Percentiles rank a stretch among this genome's conserved stretches.
Conservation (phyloP, 768 basidiomycete genomes). For the Lactarius deliciosus region DNA sequence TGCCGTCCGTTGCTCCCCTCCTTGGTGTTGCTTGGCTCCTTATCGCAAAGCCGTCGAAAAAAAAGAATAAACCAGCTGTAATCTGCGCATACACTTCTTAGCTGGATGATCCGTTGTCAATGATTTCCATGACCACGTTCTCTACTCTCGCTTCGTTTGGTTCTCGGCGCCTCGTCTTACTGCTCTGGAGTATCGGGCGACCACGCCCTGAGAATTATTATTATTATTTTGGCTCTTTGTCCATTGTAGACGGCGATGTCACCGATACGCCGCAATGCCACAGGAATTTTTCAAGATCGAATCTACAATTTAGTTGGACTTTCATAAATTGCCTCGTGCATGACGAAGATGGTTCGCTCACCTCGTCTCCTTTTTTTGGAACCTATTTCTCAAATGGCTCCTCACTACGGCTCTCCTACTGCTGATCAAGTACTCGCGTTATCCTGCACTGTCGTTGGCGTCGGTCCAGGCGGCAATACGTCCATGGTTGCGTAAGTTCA, state of each 20-base stretch:
- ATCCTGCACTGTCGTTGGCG: conserved; percentile 61
- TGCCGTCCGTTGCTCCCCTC: not conserved
- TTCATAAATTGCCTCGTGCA: conserved; percentile 9
- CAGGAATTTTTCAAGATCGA: conserved; percentile 1
- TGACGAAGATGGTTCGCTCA: not conserved
- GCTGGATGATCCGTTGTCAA: conserved; percentile 21
- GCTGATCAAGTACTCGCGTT: conserved; percentile 54
- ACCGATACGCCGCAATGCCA: conserved; percentile 10
- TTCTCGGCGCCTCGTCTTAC: not conserved
- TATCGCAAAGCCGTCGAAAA: not conserved
- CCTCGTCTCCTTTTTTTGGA: conserved; percentile 17
- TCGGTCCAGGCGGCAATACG: conserved; percentile 78
- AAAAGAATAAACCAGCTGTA: not conserved
- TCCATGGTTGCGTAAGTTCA: conserved; percentile 74
- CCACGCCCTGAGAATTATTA: conserved; percentile 8
- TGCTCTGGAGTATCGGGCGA: not conserved
- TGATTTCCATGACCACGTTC: not conserved
- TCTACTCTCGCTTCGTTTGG: not conserved
- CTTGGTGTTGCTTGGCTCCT: not conserved
- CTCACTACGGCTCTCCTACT: conserved; percentile 33
- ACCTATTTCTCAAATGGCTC: conserved; percentile 29
- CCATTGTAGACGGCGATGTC: conserved; percentile 12
- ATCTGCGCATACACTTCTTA: conserved; percentile 26
- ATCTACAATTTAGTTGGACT: not conserved
- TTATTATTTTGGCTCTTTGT: not conserved